Evolutionary conservation across 2,329 filamentous ascomycete species (phyloP).

Genomic region (Hymenoscyphus albidus): DNA sequence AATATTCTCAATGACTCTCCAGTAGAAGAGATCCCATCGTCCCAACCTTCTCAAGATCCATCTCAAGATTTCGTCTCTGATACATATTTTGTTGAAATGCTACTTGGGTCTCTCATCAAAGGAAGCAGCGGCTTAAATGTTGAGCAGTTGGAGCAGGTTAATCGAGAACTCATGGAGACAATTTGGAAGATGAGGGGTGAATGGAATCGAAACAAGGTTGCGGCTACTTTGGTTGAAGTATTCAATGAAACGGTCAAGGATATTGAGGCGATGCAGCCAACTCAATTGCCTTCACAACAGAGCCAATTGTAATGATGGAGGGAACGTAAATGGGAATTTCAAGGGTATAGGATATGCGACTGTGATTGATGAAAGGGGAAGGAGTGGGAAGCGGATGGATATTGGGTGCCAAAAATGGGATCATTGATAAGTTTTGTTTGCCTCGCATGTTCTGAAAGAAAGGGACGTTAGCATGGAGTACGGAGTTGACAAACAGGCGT

Average conservation of each 20-base stretch:
- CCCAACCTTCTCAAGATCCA: conserved; percentile 21
- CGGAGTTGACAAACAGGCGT: not conserved
- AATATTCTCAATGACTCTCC: conserved; percentile 34
- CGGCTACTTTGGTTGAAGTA: conserved; percentile 56
- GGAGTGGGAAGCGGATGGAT: not conserved
- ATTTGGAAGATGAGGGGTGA: conserved; percentile 77
- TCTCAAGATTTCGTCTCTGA: conserved; percentile 39
- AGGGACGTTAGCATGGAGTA: conserved; percentile 1
- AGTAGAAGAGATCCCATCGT: conserved; percentile 30
- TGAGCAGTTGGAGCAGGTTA: conserved; percentile 93
- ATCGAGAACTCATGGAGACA: conserved; percentile 83
- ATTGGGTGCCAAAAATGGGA: not conserved
- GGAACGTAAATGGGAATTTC: not conserved
- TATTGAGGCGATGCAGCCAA: conserved; percentile 46
- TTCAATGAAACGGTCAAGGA: conserved; percentile 75
- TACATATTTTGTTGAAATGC: conserved; percentile 35
- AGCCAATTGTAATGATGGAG: conserved; percentile 3
- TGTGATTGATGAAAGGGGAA: not conserved
- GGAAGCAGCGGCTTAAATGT: conserved; percentile 48
- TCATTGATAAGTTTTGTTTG: not conserved
- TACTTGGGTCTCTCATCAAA: conserved; percentile 26
- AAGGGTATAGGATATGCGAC: not conserved
- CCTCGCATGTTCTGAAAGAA: not conserved
- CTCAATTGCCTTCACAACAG: conserved; percentile 29
- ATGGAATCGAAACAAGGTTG: conserved; percentile 78